phyloP scores from a whole-genome alignment of 2,329 filamentous ascomycete species.

The Calycina herbarum region DNA sequence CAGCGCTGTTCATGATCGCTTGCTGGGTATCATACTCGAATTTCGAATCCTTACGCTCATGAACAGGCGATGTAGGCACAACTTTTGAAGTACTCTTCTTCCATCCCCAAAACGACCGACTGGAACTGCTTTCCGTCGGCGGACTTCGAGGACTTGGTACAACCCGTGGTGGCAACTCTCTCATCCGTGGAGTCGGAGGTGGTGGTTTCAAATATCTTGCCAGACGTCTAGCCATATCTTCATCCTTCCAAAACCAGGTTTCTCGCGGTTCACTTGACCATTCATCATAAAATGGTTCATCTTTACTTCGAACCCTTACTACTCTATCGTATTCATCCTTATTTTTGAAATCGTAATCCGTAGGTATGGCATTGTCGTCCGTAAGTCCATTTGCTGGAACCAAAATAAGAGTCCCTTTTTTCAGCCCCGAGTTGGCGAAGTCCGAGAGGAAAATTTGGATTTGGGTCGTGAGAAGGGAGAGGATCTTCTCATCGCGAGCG shows the following conservation, averaged over 20 bases:
- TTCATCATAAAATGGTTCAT: conserved; percentile 15
- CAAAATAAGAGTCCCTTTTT: conserved; percentile 31
- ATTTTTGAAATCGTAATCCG: conserved; percentile 29
- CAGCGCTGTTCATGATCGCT: conserved; percentile 12
- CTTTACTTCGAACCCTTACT: conserved; percentile 27
- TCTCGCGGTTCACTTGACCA: conserved; percentile 11
- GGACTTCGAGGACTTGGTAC: not conserved
- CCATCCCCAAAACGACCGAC: conserved; percentile 24
- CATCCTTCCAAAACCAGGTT: conserved; percentile 31
- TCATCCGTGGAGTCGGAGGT: conserved; percentile 18
- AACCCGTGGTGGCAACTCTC: not conserved
- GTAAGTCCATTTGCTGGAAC: conserved; percentile 29
- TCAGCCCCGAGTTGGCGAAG: conserved; percentile 29
- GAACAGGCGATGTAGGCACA: not conserved
- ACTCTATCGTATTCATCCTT: conserved; percentile 26
- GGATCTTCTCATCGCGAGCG: conserved; percentile 32
- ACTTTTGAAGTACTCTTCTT: conserved; percentile 21
- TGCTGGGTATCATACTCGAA: conserved; percentile 3
- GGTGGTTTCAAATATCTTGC: conserved; percentile 27
- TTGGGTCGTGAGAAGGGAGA: conserved; percentile 30
- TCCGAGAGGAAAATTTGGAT: conserved; percentile 33
- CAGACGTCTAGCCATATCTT: conserved; percentile 30
- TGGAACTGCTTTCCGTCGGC: conserved; percentile 5
- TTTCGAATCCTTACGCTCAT: conserved; percentile 15
- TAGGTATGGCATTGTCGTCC: conserved; percentile 28